Base-by-base conservation (phyloP, 768 basidiomycete species). In the Rhizopogon roseolus region DNA sequence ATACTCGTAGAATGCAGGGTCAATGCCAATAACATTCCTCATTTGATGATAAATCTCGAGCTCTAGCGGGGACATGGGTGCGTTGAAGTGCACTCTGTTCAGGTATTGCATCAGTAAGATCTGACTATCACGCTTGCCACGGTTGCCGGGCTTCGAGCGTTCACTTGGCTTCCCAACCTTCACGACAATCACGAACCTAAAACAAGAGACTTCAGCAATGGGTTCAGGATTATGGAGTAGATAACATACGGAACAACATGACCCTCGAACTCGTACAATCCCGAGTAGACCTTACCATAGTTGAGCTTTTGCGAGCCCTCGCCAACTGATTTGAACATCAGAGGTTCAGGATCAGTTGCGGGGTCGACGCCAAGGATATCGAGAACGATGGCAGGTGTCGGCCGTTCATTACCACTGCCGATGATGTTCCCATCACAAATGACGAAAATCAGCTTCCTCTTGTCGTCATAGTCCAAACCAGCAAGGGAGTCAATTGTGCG, bases 1-100 rank as follows among this genome's bases (percentile, higher is more conserved):
- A 66, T 85, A 86, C 66, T 86, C 84, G 62, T 86, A 86, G 67
- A 86, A 86, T n/a, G 83, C 80, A 13, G 84, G 84, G 51, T 86
- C 85, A 42, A 86, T 85, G 9, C 84, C 84, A 53, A 86, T 85
- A 57, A 86, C 81, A 55, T 86, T 84, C 48, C 84, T 79, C 83
- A 86, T 86, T 58, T 86, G 85, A 60, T 86, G 85, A 60, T 84
- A 86, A 62, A 86, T 82, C 64, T 86, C 84, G 48, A 86, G 65
- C 64, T 86, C 84, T 55, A 86, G 67, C 4, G 84, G 84, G 7
- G 73, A 69, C 84, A 86, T 86, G 0, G 84, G 79, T 2, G 80
- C 68, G 59, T 86, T 79, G 63, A 86, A 86, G 66, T 86, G 84
- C 14, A 86, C 84, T 32, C 81, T 72, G 63, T 86, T 86, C 56